These are phyloP conservation scores for Symmetrospora coprosmae DNA, from an alignment of 768 basidiomycete species.

Conservation along the genomic window DNA sequence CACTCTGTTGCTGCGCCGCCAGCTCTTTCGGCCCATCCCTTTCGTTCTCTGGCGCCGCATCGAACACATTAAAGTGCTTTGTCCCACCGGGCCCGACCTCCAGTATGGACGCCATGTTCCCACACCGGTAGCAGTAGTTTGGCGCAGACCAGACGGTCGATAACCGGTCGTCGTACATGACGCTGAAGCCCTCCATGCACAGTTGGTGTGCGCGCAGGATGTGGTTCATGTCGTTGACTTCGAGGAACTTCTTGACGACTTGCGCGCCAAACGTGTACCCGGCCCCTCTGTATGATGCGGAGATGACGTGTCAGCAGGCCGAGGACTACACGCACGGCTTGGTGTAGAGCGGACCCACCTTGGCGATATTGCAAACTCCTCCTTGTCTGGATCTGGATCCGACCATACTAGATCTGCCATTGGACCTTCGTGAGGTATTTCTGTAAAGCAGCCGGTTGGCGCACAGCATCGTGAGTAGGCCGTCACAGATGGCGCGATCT, in stretches of 20 bases:
- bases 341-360: constrained; percentile 46
- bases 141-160: constrained; percentile 98
- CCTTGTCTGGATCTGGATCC: constrained; percentile 97
- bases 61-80: constrained; percentile 94
- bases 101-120: constrained; percentile 88
- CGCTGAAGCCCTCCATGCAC: constrained; percentile 98
- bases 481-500: too few species aligned
- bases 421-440: constrained; percentile 97
- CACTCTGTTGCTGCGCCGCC: background rate
- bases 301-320: background rate
- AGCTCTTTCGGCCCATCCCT: constrained; percentile 58
- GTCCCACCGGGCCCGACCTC: constrained; percentile 78
- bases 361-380: constrained; percentile 97
- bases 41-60: constrained; percentile 96
- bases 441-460: constrained; percentile 40
- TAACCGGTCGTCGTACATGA: constrained; percentile 86
- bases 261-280: constrained; percentile 98
- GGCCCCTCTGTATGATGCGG: constrained; percentile 55
- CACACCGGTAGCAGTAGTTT: constrained; percentile 97
- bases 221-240: constrained; percentile 89
- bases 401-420: constrained; percentile 99
- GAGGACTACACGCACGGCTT: background rate
- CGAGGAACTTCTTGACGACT: constrained; percentile 92
- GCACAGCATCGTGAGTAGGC: too few species aligned
- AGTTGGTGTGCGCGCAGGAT: constrained; percentile 96